A percentile compares a stretch with the other conserved stretches of the same genome.
These are phyloP conservation scores for Helianthus tuberosus DNA, from an alignment of 129 eudicot genomes.

Conservation along the genomic window DNA sequence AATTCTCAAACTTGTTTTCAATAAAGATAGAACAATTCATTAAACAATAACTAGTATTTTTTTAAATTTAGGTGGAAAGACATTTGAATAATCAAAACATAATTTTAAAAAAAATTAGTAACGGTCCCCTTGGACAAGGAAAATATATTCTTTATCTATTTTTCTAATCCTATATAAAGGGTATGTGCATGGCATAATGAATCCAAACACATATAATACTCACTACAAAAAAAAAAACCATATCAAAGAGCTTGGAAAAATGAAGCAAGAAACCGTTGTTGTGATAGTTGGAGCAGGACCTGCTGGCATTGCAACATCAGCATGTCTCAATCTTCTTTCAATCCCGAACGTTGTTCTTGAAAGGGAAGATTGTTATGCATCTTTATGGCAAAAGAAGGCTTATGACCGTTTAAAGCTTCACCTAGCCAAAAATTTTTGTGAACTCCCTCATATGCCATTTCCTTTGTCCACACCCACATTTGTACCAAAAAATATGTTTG, in stretches of 20 bases:
- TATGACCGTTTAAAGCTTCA: conserved; percentile 65
- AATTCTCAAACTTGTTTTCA: conserved; percentile 1
- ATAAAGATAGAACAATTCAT: neutral
- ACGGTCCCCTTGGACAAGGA: neutral
- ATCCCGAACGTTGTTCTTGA: conserved; percentile 53
- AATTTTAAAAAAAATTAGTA: neutral
- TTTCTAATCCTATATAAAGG: conserved; percentile 23
- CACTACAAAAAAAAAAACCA: neutral
- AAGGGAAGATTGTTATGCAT: conserved; percentile 55
- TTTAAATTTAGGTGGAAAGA: neutral
- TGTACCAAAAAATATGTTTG: conserved; percentile 47
- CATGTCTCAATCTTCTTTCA: conserved; percentile 48
- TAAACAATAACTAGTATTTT: neutral
- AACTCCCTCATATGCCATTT: conserved; percentile 54
- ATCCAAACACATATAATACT: neutral
- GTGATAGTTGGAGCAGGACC: conserved; percentile 72
- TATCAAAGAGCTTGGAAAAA: conserved; percentile 2
- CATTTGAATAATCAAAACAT: neutral
- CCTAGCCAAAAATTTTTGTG: conserved; percentile 49
- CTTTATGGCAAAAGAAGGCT: conserved; percentile 58
- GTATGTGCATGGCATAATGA: neutral
- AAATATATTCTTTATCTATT: neutral
- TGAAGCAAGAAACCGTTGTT: conserved; percentile 45
- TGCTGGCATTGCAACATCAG: conserved; percentile 57
- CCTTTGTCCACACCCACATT: conserved; percentile 45